A percentile compares a stretch with the other conserved stretches of the same genome.
Conservation (phyloP, 108 stramenopile genomes). For the Cafeteria roenbergensis region DNA sequence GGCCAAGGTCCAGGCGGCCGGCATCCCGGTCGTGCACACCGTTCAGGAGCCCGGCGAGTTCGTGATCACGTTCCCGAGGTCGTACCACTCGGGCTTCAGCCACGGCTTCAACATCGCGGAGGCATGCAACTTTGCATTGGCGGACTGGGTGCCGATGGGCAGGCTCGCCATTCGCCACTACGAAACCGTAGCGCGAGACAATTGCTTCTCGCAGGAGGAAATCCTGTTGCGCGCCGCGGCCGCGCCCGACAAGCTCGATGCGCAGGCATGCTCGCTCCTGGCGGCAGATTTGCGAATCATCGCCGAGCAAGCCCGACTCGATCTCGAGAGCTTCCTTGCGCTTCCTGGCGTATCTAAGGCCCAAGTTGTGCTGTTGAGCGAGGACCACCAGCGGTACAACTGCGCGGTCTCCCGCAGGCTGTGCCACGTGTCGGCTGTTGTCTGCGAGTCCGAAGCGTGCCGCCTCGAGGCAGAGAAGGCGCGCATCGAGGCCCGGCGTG, state of each 20-base stretch:
- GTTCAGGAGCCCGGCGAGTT: conserved; percentile 71
- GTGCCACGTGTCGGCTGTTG: conserved; percentile 81
- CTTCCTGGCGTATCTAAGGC: neutral
- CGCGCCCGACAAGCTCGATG: conserved; percentile 51
- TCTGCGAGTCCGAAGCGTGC: conserved; percentile 51
- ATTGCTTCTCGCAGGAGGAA: conserved; percentile 77
- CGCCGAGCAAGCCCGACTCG: conserved; percentile 52
- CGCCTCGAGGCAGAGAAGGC: neutral
- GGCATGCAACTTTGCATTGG: conserved; percentile 67
- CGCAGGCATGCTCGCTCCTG: conserved; percentile 45
- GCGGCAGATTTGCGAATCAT: conserved; percentile 53
- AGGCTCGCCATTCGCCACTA: conserved; percentile 73
- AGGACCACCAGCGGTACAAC: conserved; percentile 54
- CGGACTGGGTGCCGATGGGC: conserved; percentile 81
- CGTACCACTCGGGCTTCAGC: conserved; percentile 89
- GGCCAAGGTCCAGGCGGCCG: conserved; percentile 53
- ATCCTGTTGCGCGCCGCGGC: conserved; percentile 72
- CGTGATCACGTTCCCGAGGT: conserved; percentile 86
- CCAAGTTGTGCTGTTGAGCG: conserved; percentile 50
- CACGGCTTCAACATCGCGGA: conserved; percentile 87
- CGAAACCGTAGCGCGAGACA: conserved; percentile 63
- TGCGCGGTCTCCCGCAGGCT: conserved; percentile 74
- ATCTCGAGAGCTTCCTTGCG: conserved; percentile 36
- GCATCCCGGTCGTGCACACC: conserved; percentile 71
- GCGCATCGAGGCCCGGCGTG: neutral